These are phyloP conservation scores for Acephala macrosclerotiorum DNA, from an alignment of 2,329 filamentous ascomycete genomes.

Conservation along the genomic window DNA sequence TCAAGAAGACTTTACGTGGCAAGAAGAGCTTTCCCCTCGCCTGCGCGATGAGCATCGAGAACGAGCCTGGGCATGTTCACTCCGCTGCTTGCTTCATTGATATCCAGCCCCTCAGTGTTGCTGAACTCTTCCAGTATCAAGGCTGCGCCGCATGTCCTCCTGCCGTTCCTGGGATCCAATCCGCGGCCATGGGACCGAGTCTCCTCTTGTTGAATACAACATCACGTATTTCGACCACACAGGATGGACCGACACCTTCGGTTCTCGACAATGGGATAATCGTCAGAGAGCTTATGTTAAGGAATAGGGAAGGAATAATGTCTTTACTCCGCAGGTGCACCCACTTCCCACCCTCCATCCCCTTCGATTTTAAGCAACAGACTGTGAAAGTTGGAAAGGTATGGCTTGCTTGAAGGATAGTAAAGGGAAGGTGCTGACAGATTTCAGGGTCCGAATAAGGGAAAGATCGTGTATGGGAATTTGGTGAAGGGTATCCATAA, in stretches of 20 bases:
- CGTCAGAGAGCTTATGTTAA: conserved; percentile 45
- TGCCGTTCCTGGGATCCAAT: conserved; percentile 43
- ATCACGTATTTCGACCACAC: conserved; percentile 47
- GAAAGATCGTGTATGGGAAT: conserved; percentile 45
- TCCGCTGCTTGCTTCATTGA: conserved; percentile 40
- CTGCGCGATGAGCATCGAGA: conserved; percentile 43
- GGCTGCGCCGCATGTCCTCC: conserved; percentile 46
- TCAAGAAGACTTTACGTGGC: conserved; percentile 42
- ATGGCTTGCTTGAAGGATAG: no score
- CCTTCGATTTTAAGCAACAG: conserved; percentile 41
- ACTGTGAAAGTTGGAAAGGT: conserved; percentile 44
- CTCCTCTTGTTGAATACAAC: conserved; percentile 46
- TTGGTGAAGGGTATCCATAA: conserved; percentile 43
- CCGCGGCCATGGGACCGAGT: conserved; percentile 42
- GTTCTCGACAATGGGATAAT: conserved; percentile 42
- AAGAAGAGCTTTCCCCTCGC: conserved; percentile 45
- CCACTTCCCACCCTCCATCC: conserved; percentile 25
- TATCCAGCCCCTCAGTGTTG: conserved; percentile 44
- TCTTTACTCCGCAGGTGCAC: conserved; percentile 44
- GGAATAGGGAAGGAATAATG: conserved; percentile 42
- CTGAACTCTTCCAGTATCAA: conserved; percentile 47
- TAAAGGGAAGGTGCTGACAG: no score
- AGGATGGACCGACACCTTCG: conserved; percentile 46
- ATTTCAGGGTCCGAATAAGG: conserved; percentile 47
- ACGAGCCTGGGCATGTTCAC: conserved; percentile 44